Evolutionary conservation across 495 filamentous ascomycete genomes (phyloP).

Genomic region (Hyaloscypha variabilis): DNA sequence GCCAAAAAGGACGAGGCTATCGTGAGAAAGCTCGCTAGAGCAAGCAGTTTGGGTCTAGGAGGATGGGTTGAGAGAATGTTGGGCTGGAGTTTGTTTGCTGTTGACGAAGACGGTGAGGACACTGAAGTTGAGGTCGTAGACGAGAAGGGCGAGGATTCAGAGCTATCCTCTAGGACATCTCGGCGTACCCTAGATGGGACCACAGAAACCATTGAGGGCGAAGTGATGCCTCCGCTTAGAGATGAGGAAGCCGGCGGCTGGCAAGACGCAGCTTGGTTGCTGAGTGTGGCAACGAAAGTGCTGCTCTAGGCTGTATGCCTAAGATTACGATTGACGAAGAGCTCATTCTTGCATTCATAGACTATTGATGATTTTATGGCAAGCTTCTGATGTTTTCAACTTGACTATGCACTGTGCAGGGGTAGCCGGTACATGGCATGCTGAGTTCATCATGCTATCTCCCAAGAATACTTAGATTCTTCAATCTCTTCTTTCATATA

Average conservation of each 20-base stretch:
- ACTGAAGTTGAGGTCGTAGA: conserved; percentile 33
- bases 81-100: conserved; percentile 77
- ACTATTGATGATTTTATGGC: too few species aligned
- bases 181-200: conserved; percentile 32
- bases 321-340: neutral
- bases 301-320: conserved; percentile 36
- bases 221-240: conserved; percentile 44
- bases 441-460: too few species aligned
- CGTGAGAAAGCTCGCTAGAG: conserved; percentile 53
- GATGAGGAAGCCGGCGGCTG: conserved; percentile 64
- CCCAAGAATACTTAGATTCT: too few species aligned
- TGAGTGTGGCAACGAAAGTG: conserved; percentile 74
- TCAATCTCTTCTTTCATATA: too few species aligned
- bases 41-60: conserved; percentile 69
- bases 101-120: conserved; percentile 64
- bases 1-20: conserved; percentile 55
- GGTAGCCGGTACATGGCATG: too few species aligned
- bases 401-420: too few species aligned
- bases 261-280: conserved; percentile 85
- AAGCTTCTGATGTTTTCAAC: too few species aligned
- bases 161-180: conserved; percentile 32
- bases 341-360: too few species aligned
- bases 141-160: conserved; percentile 45
- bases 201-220: conserved; percentile 35
- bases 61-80: conserved; percentile 75